Evolutionary conservation across 352 stramenopile species (phyloP).

Genomic region (Phytophthora crassamura): DNA sequence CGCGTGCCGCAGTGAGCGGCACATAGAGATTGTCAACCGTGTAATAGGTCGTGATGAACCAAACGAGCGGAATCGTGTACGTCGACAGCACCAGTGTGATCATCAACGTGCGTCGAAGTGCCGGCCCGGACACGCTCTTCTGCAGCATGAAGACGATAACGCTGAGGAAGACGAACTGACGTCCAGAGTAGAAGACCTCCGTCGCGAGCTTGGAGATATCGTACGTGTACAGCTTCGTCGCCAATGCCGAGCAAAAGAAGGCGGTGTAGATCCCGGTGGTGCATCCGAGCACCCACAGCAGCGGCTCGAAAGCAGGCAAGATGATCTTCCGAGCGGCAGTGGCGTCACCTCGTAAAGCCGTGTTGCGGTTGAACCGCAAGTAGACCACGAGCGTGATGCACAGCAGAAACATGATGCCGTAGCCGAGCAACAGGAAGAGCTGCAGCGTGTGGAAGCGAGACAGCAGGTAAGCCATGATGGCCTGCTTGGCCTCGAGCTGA

Average conservation of each 20-base stretch:
- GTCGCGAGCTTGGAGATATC: conserved; percentile 59
- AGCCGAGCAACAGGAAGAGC: conserved; percentile 60
- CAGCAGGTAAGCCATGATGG: conserved; percentile 45
- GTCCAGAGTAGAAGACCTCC: conserved; percentile 65
- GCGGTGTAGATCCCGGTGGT: conserved; percentile 55
- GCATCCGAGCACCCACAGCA: conserved; percentile 54
- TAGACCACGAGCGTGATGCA: conserved; percentile 55
- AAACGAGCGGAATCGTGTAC: conserved; percentile 57
- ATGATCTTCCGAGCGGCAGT: conserved; percentile 64
- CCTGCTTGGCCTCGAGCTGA: conserved; percentile 37
- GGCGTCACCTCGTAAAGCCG: conserved; percentile 50
- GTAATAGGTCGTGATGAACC: conserved; percentile 44
- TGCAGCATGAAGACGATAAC: conserved; percentile 75
- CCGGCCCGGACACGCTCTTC: conserved; percentile 57
- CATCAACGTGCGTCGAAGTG: conserved; percentile 49
- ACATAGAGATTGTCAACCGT: conserved; percentile 44
- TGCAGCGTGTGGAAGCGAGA: conserved; percentile 56
- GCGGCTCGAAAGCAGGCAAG: conserved; percentile 62
- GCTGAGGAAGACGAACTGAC: conserved; percentile 67
- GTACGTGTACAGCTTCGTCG: conserved; percentile 54
- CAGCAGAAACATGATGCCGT: conserved; percentile 66
- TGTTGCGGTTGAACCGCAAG: conserved; percentile 53
- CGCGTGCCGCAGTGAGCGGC: conserved; percentile 42
- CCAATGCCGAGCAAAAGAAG: conserved; percentile 53
- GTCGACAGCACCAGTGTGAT: conserved; percentile 55